Evolutionary conservation across 257 asterid species (phyloP).

Genomic region (Datura wrightii): DNA sequence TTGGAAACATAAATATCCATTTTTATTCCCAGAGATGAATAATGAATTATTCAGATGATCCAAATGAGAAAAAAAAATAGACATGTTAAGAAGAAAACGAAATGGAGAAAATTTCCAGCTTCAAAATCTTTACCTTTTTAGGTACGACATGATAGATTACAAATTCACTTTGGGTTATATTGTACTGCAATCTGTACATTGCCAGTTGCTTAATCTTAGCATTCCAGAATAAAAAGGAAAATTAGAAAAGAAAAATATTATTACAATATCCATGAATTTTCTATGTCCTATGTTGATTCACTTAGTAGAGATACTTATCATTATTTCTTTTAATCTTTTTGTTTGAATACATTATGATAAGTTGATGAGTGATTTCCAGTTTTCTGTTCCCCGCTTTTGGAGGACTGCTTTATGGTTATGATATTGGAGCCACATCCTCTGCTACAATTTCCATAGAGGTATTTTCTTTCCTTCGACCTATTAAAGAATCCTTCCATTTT

Average conservation of each 20-base stretch:
- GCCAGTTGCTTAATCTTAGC: not conserved
- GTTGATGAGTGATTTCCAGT: conserved; percentile 49
- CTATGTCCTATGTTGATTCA: not conserved
- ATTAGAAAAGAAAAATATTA: not conserved
- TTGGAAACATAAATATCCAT: not conserved
- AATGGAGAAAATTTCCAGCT: conserved; percentile 10
- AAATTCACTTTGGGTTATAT: not conserved
- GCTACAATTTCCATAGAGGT: conserved; percentile 93
- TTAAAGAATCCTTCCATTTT: not conserved
- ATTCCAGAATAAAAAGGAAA: conserved; percentile 13
- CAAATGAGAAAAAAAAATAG: not conserved
- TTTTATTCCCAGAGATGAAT: not conserved
- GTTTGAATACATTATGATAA: conserved; percentile 19
- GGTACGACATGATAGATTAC: not conserved
- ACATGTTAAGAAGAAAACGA: not conserved
- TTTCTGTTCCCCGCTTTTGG: conserved; percentile 96
- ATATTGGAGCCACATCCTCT: conserved; percentile 95
- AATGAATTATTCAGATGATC: not conserved
- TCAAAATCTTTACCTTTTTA: not conserved
- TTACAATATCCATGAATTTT: not conserved
- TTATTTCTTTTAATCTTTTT: not conserved
- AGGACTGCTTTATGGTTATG: conserved; percentile 95
- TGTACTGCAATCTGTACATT: not conserved
- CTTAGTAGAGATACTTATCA: not conserved
- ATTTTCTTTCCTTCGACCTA: not conserved